These are phyloP conservation scores for Eudorina sp. DNA, from an alignment of 139 green algal genomes.

Conservation along the genomic window DNA sequence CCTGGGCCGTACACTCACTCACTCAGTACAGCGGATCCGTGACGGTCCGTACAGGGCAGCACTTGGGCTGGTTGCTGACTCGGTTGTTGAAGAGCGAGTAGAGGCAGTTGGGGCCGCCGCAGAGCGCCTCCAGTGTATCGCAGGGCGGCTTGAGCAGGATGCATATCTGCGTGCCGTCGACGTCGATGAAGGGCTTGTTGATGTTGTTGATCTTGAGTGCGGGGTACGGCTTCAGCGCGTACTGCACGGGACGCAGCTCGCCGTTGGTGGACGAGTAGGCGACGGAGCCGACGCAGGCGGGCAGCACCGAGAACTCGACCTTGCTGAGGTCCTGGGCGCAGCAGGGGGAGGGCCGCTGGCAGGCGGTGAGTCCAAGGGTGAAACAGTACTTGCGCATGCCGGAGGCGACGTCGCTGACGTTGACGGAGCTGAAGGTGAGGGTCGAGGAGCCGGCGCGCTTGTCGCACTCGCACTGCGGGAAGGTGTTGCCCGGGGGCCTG, in stretches of 20 bases:
- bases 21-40: constrained; percentile 2
- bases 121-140: constrained; percentile 29
- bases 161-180: constrained; percentile 25
- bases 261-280: constrained; percentile 44
- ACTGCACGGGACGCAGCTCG: constrained; percentile 25
- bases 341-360: constrained; percentile 12
- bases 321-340: constrained; percentile 46
- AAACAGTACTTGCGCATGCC: constrained; percentile 51
- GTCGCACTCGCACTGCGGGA: constrained; percentile 52
- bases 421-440: background rate
- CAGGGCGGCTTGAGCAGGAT: constrained; percentile 38
- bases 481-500: background rate
- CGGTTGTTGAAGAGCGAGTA: constrained; percentile 56
- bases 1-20: too few relatives aligned
- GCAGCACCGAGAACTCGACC: constrained; percentile 49
- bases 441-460: background rate
- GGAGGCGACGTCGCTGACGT: background rate
- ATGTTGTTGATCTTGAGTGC: constrained; percentile 55
- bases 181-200: background rate
- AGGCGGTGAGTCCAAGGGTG: background rate
- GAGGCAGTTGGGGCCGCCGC: constrained; percentile 34
- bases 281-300: constrained; percentile 34
- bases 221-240: constrained; percentile 46
- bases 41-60: constrained; percentile 47
- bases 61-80: constrained; percentile 40